phyloP scores from a whole-genome alignment of 163 green algal species.

The Chlorella variabilis region DNA sequence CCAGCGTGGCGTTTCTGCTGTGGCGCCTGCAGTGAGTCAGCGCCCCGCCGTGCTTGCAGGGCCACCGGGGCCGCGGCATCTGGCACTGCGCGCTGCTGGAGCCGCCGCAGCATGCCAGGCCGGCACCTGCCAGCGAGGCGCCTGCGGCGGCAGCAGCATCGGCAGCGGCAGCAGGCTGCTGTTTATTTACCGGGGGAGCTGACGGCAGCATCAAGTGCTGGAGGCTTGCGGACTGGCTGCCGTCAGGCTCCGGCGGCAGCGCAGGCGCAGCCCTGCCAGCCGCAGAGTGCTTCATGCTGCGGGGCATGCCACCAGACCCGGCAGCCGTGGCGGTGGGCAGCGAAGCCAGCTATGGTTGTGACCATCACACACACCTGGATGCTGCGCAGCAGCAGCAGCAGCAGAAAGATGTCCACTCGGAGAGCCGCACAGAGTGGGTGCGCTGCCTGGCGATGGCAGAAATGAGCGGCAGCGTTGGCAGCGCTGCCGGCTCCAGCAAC shows the following conservation, averaged over 20 bases:
- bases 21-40: neutral
- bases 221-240: slow-evolving; percentile 44
- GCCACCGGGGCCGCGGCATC: slow-evolving; percentile 54
- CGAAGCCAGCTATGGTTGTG: neutral
- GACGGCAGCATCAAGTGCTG: slow-evolving; percentile 61
- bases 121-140: too few species aligned
- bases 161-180: neutral
- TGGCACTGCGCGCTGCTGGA: slow-evolving; percentile 49
- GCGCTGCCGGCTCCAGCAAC: neutral
- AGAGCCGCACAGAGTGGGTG: slow-evolving; percentile 47
- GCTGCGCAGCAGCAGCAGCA: slow-evolving; percentile 16
- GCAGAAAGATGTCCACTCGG: neutral
- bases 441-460: slow-evolving; percentile 32
- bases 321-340: neutral
- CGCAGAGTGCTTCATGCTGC: slow-evolving; percentile 15
- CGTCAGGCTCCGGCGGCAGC: neutral
- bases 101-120: neutral
- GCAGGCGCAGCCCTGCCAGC: neutral
- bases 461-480: neutral
- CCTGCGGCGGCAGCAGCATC: neutral
- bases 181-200: slow-evolving; percentile 55
- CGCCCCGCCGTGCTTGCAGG: slow-evolving; percentile 36
- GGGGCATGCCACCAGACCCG: neutral
- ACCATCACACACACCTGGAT: neutral
- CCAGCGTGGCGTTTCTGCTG: too few species aligned